Conservation (phyloP, 1,139 yeast species). For the Groenewaldozyma auringiensis region DNA sequence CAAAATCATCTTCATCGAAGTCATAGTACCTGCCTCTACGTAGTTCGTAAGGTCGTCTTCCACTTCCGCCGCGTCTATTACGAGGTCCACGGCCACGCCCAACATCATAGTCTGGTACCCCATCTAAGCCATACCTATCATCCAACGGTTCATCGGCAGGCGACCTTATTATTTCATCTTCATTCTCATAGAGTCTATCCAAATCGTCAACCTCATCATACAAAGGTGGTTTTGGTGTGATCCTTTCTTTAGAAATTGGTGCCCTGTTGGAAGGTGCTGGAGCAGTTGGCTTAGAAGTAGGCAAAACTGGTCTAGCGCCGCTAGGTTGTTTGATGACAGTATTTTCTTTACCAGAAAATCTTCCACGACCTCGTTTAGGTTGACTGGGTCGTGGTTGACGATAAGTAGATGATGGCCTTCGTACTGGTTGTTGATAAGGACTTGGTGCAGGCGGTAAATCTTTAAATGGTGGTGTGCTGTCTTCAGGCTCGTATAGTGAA, state of each 20-base stretch:
- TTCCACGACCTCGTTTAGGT: no score
- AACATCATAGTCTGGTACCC: neutral
- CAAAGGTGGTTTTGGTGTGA: no score
- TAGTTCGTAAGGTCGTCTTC: neutral
- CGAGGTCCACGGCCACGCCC: neutral
- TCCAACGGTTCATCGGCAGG: neutral
- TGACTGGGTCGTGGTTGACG: no score
- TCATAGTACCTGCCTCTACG: slow-evolving; percentile 1
- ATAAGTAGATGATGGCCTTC: no score
- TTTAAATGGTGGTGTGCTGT: no score
- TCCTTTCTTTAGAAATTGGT: no score
- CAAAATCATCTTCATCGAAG: slow-evolving; percentile 1
- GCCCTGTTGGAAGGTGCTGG: no score
- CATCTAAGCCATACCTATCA: neutral
- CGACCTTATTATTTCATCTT: neutral
- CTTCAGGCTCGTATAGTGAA: neutral
- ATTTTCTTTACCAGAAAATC: no score
- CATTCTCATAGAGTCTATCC: neutral
- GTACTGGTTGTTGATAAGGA: no score
- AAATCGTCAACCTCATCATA: neutral
- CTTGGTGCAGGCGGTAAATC: neutral
- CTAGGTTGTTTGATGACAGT: no score
- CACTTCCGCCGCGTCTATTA: neutral
- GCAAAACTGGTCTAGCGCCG: neutral
- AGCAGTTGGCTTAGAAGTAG: neutral